Conservation (phyloP, 2,329 filamentous ascomycete genomes). For the Ophidiomyces ophidiicola region DNA sequence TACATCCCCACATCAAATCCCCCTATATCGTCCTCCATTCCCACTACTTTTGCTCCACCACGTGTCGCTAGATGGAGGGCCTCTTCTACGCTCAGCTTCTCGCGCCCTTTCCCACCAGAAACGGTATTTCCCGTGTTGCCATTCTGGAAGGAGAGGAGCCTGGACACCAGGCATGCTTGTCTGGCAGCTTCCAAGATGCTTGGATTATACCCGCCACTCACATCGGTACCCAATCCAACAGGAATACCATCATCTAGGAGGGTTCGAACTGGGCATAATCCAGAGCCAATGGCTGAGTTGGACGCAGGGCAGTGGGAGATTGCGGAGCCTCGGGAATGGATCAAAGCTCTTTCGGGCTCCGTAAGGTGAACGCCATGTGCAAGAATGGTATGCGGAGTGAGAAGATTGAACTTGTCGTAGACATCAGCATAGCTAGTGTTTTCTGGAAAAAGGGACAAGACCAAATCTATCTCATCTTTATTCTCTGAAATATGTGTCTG, state of each 20-base stretch:
- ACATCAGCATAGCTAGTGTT: slow-evolving; percentile 57
- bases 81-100: slow-evolving; percentile 70
- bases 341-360: slow-evolving; percentile 51
- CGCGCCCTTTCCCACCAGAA: background rate
- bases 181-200: slow-evolving; percentile 72
- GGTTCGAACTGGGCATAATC: slow-evolving; percentile 61
- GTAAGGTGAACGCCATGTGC: slow-evolving; percentile 74
- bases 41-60: slow-evolving; percentile 75
- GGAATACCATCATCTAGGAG: slow-evolving; percentile 62
- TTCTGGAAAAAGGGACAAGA: slow-evolving; percentile 56
- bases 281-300: slow-evolving; percentile 71
- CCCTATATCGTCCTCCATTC: slow-evolving; percentile 59
- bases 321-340: slow-evolving; percentile 50
- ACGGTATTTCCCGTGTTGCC: slow-evolving; percentile 15
- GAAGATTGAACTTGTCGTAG: slow-evolving; percentile 60
- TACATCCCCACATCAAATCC: slow-evolving; percentile 76
- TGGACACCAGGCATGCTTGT: slow-evolving; percentile 65
- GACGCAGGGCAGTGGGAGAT: slow-evolving; percentile 78
- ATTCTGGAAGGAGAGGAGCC: slow-evolving; percentile 50
- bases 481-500: slow-evolving; percentile 93
- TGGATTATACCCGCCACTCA: slow-evolving; percentile 74
- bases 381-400: slow-evolving; percentile 63
- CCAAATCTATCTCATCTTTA: slow-evolving; percentile 56
- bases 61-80: slow-evolving; percentile 73
- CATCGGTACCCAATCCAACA: slow-evolving; percentile 80